Evolutionary conservation across 2,329 filamentous ascomycete genomes (phyloP).

Genomic region (Colletotrichum acutatum): DNA sequence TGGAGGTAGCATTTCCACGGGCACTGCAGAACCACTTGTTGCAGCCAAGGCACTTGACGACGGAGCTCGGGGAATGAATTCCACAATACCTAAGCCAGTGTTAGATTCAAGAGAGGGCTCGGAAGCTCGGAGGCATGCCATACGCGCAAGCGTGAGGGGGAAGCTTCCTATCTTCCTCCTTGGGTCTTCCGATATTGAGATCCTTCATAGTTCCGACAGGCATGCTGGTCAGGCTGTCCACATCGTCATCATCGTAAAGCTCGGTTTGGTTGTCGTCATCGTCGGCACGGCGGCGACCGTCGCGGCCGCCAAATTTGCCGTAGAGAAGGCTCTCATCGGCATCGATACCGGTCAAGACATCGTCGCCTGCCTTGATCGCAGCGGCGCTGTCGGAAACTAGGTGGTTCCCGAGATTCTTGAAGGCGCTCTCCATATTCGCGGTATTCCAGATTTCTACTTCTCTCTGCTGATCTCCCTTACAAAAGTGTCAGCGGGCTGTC

Average conservation of each 20-base stretch:
- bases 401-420: slow-evolving; percentile 89
- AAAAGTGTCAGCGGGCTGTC: neutral
- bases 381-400: slow-evolving; percentile 85
- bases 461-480: slow-evolving; percentile 24
- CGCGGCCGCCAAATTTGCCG: slow-evolving; percentile 71
- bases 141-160: slow-evolving; percentile 96
- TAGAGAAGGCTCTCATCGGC: slow-evolving; percentile 86
- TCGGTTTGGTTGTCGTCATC: slow-evolving; percentile 93
- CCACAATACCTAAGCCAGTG: slow-evolving; percentile 81
- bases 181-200: slow-evolving; percentile 60
- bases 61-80: slow-evolving; percentile 93
- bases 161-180: slow-evolving; percentile 89
- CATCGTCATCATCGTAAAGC: slow-evolving; percentile 84
- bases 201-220: slow-evolving; percentile 81
- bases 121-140: slow-evolving; percentile 50
- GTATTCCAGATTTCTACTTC: slow-evolving; percentile 32
- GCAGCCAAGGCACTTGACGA: slow-evolving; percentile 95
- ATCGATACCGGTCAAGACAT: slow-evolving; percentile 77
- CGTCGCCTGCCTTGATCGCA: slow-evolving; percentile 88
- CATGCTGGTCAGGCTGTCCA: slow-evolving; percentile 80
- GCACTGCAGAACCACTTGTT: slow-evolving; percentile 99
- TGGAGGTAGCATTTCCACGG: slow-evolving; percentile 94
- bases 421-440: slow-evolving; percentile 82
- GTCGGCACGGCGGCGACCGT: slow-evolving; percentile 77
- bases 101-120: slow-evolving; percentile 7